Base-by-base conservation (phyloP, 2,329 filamentous ascomycete genomes). In the Alternaria sp. region DNA sequence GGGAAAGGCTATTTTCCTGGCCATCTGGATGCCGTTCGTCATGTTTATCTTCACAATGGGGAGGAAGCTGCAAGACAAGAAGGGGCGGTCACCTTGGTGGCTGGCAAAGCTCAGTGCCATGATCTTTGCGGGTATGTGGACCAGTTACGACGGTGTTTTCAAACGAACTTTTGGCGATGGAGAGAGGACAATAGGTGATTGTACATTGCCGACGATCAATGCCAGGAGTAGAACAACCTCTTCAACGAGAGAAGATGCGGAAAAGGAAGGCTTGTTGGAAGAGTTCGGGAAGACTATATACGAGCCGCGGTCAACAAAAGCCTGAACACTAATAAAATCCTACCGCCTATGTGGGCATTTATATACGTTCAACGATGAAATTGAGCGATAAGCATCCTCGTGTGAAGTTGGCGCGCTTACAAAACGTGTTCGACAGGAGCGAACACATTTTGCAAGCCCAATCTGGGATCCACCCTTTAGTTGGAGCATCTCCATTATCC, bases 161-260 rank as follows among this genome's bases (percentile, higher is more conserved):
- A 89, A 87, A 76, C 81, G 79, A 1, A 41, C 89, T 0, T 97
- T 96, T 82, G 94, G 94, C 0, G 91, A 98, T 73, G 95, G 95
- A 0, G 94, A 98, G 83, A 86, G 87, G 68, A 88, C 86, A 0
- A 63, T 72, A 36, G 73, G 69, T 7, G 69, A 71, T 28, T 69
- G 70, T 28, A 64, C 55, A n/a, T 34, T 62, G 22, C 14, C 12
- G 48, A 32, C 6, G 8, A 22, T 36, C 36, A n/a, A 47, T 34
- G 39, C 11, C 18, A 30, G n/a, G 30, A 46, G 12, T 38, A 34
- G 14, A 30, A 61, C 3, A 28, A 12, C 8, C 11, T 36, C 34
- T 30, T 14, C 20, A 7, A 49, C 41, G 24, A 44, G 24, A 16
- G 36, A 57, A 18, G 63, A 67, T 57, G 65, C 46, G 2, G 63